phyloP scores from a whole-genome alignment of 1,284 basidiomycete species.

The Coniophora puteana region DNA sequence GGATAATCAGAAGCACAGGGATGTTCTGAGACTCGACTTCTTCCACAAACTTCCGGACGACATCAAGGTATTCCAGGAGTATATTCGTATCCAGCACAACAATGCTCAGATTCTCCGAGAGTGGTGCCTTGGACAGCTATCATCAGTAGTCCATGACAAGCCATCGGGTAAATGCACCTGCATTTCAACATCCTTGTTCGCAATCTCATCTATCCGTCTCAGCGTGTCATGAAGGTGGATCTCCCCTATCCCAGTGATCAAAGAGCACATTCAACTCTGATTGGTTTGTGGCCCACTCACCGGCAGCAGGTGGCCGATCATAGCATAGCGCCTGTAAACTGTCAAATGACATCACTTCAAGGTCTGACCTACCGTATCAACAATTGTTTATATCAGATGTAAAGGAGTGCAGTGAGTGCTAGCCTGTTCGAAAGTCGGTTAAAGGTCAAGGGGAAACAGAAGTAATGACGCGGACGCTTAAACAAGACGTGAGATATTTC shows the following conservation, averaged over 20 bases:
- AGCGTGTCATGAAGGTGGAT: slow-evolving; percentile 37
- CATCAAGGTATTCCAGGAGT: slow-evolving; percentile 59
- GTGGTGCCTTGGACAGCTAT: slow-evolving; percentile 30
- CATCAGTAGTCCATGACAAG: background rate
- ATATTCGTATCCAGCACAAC: slow-evolving; percentile 75
- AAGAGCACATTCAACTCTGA: too few species aligned
- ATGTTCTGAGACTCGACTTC: slow-evolving; percentile 49
- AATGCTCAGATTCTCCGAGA: slow-evolving; percentile 37
- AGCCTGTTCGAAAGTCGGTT: too few species aligned
- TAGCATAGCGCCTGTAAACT: too few species aligned
- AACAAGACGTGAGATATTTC: too few species aligned
- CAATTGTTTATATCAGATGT: too few species aligned
- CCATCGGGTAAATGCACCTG: slow-evolving; percentile 32
- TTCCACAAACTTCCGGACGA: slow-evolving; percentile 57
- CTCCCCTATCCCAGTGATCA: too few species aligned
- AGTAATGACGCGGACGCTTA: background rate
- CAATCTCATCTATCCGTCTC: slow-evolving; percentile 46
- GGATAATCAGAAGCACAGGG: slow-evolving; percentile 59
- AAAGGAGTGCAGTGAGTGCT: too few species aligned
- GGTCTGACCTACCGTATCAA: too few species aligned
- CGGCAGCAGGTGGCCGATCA: too few species aligned
- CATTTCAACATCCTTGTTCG: slow-evolving; percentile 69
- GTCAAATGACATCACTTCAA: too few species aligned
- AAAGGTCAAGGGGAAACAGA: background rate
- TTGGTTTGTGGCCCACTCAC: too few species aligned